Percentiles rank a stretch among this genome's conserved stretches.
Evolutionary conservation across 108 stramenopile species (phyloP).

Genomic region (Cyclostephanos tholiformis): DNA sequence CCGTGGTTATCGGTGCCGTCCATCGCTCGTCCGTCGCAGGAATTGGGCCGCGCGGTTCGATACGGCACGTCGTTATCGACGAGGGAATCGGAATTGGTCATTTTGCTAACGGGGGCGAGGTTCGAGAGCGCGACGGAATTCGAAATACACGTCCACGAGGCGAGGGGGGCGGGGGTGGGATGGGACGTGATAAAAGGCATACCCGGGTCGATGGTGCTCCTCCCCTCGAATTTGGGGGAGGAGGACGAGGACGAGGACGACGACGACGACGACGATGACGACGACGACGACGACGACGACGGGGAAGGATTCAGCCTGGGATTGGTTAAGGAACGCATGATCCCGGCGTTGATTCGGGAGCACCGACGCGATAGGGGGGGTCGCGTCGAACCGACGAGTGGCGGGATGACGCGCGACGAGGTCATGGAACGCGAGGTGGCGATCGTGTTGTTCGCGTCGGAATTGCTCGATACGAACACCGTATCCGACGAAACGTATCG

Average conservation of each 20-base stretch:
- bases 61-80: slow-evolving; percentile 66
- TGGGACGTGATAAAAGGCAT: slow-evolving; percentile 63
- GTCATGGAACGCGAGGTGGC: slow-evolving; percentile 54
- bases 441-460: slow-evolving; percentile 68
- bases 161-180: slow-evolving; percentile 61
- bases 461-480: slow-evolving; percentile 70
- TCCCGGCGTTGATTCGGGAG: slow-evolving; percentile 60
- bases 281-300: neutral
- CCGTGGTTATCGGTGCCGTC: slow-evolving; percentile 78
- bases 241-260: slow-evolving; percentile 5
- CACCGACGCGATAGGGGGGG: slow-evolving; percentile 8
- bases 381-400: neutral
- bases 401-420: neutral
- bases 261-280: neutral
- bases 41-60: slow-evolving; percentile 65
- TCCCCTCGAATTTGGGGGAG: too few species aligned
- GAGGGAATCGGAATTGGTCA: slow-evolving; percentile 78
- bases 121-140: slow-evolving; percentile 69
- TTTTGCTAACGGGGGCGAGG: slow-evolving; percentile 77
- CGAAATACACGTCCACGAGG: slow-evolving; percentile 79
- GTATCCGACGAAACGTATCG: slow-evolving; percentile 79
- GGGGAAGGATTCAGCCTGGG: slow-evolving; percentile 46
- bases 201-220: slow-evolving; percentile 56
- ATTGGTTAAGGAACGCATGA: slow-evolving; percentile 45
- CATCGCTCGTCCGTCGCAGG: slow-evolving; percentile 70